Base-by-base conservation (phyloP, 2,329 filamentous ascomycete genomes). In the Penicillium oxalicum region DNA sequence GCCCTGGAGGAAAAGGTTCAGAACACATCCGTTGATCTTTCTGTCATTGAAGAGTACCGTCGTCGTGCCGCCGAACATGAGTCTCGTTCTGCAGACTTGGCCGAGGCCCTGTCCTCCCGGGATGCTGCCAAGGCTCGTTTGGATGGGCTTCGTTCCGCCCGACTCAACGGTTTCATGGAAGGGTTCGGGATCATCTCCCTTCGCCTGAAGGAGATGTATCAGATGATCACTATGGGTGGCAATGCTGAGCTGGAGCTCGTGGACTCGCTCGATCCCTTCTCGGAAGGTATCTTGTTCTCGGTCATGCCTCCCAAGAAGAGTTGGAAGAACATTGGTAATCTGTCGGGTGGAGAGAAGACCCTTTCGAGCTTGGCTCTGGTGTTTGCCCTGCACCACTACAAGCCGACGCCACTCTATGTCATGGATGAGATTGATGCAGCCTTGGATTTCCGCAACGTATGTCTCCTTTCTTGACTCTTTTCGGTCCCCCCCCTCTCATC, bases 351-450 rank as follows among this genome's bases (percentile, higher is more conserved):
- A 55, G 93, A 98, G 74, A 98, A 98, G 81, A 98, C 93, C 34
- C 74, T 98, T 53, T 93, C 87, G 58, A 91, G 86, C 70, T 73
- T 98, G 70, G 93, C 93, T 24, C 74, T 98, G 49, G 93, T 98
- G n/a, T 98, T 98, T 76, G 93, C 93, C 28, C 72, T 98, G 61
- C 93, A 98, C 70, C 91, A 97, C 67, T 98, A 96, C 71, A 95
- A 95, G 74, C 93, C 93, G 8, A 98, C 93, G 53, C 93, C 93
- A 45, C 72, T 98, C 54, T 98, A 98, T 69, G 93, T 98, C 62
- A 98, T 98, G 93, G 93, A 98, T 72, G 93, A 98, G 75, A 98
- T 98, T 68, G 93, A 98, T 71, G 93, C 93, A 24, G 93, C 93
- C 28, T 73, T 98, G 73, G 93, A 98, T 75, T 98, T 98, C 77